Evolutionary conservation across 306 rosid genomes (phyloP), one percentile per base, ranked within the genome.

Genomic region (Abrus precatorius): DNA sequence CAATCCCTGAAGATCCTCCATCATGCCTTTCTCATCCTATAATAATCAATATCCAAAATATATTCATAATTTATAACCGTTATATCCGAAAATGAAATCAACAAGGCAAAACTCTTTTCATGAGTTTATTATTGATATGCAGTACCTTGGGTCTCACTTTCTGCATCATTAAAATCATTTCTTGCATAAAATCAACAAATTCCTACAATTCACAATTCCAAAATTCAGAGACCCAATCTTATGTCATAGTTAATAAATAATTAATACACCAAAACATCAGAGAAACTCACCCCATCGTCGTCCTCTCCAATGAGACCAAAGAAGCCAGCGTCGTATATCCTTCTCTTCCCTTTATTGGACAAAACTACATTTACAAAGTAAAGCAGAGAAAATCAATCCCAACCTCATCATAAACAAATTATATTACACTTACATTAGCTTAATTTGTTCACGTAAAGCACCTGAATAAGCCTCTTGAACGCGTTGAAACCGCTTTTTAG

Each of bases 401-500:
- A 50, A n/a, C 4, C 30, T 14, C 11, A 53, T 55, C 3, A 20
- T 28, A 36, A 36, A 30, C 9, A 43, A 28, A 41, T 54, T 49
- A 56, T 33, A 48, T 41, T 40, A 36, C 11, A 43, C 10, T 14
- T 33, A 55, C 9, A 40, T 28, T 1, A 41, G 1, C 3, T 32
- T 12, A 30, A 44, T 13, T 34, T 68, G 56, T 67, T 38, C 44
- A 11, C 27, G 44, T 41, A 34, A 5, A 59, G 49, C 45, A 86
- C 85, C 87, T 56, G 90, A 86, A 77, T 84, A 86, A 74, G 90
- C 85, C 79, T 86, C 85, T 73, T 84, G 90, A 74, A 81, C 71
- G 8, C 61, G 74, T 63, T 86, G 85, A 74, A 86, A 86, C 75
- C 67, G 75, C 7, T 70, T 67, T 67, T 84, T 80, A 9, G 87